Conservation (phyloP, 306 rosid species). For the Psophocarpus tetragonolobus region DNA sequence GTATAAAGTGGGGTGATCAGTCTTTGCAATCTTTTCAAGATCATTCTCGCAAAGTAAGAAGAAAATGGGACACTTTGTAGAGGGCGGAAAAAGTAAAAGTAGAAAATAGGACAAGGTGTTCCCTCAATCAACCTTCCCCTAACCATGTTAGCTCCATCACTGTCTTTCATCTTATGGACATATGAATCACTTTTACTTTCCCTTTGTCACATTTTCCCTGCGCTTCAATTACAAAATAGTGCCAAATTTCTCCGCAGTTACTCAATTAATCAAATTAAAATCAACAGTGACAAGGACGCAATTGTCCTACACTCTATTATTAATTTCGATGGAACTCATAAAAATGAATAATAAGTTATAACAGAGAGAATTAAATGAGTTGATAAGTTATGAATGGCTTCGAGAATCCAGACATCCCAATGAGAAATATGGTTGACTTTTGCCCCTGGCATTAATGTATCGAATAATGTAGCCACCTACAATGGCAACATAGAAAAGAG, state of each 20-base stretch:
- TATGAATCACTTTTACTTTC: conserved; percentile 48
- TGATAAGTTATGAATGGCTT: conserved; percentile 8
- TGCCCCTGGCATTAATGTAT: conserved; percentile 22
- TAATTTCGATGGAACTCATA: neutral
- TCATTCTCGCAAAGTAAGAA: conserved; percentile 45
- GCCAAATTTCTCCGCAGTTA: neutral
- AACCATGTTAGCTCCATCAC: conserved; percentile 44
- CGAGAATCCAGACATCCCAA: conserved; percentile 30
- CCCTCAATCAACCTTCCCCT: conserved; percentile 48
- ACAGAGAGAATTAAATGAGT: too few relatives aligned
- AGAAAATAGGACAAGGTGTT: conserved; percentile 61
- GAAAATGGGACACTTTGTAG: conserved; percentile 33
- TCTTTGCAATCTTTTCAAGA: conserved; percentile 50
- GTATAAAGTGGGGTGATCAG: conserved; percentile 42
- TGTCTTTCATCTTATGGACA: conserved; percentile 59
- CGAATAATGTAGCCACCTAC: conserved; percentile 31
- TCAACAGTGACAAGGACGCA: neutral
- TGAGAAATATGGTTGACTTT: conserved; percentile 29
- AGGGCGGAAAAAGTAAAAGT: conserved; percentile 38
- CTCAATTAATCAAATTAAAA: neutral
- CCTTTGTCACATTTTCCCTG: conserved; percentile 32
- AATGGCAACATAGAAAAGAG: conserved; percentile 19
- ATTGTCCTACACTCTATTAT: neutral
- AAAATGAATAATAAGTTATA: too few relatives aligned
- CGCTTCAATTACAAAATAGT: neutral